phyloP scores from a whole-genome alignment of 345 rosid genomes.

The Durio zibethinus region DNA sequence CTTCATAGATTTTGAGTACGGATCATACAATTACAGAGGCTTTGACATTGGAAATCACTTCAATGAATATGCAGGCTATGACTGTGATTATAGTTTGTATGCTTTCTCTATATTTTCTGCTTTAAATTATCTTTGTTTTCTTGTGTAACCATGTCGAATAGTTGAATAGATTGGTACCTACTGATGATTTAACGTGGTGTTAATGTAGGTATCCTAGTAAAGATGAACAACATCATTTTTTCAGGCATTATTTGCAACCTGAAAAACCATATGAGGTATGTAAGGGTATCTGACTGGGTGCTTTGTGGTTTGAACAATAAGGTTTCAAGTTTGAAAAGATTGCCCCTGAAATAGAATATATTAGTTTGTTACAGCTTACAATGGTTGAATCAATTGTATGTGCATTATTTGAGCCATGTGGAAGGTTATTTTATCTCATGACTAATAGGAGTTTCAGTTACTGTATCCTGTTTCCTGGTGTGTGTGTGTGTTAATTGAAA shows the following conservation, averaged over 20 bases:
- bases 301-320: background rate
- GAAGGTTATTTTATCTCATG: background rate
- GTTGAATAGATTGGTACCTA: background rate
- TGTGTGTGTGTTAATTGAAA: background rate
- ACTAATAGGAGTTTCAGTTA: background rate
- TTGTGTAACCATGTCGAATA: background rate
- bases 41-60: constrained; percentile 94
- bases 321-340: background rate
- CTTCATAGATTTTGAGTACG: constrained; percentile 93
- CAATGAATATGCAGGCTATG: constrained; percentile 92
- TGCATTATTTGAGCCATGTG: background rate
- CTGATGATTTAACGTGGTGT: constrained; percentile 21
- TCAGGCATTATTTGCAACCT: constrained; percentile 76
- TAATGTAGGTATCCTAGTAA: constrained; percentile 68
- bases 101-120: constrained; percentile 26
- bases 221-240: constrained; percentile 81
- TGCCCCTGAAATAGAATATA: background rate
- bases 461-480: background rate
- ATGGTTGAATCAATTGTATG: background rate
- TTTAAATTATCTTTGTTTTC: constrained; percentile 8
- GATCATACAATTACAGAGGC: constrained; percentile 92
- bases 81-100: constrained; percentile 87
- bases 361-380: background rate
- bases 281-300: background rate
- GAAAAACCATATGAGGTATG: constrained; percentile 67